A percentile compares a stretch with the other conserved stretches of the same genome.
Conservation (phyloP, 345 rosid genomes). For the Adansonia digitata region DNA sequence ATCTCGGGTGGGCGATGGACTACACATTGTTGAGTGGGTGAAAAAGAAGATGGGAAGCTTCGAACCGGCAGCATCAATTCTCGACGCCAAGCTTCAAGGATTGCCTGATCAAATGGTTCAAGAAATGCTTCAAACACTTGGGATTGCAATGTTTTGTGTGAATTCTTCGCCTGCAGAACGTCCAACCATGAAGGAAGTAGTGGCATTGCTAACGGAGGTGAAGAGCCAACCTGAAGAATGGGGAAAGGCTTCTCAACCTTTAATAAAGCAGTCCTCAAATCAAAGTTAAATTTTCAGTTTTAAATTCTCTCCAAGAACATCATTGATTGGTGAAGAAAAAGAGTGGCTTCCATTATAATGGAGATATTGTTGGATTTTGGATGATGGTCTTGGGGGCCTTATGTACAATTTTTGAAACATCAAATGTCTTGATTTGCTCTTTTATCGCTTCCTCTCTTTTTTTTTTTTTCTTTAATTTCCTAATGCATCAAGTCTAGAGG, state of each 20-base stretch:
- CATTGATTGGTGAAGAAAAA: slow-evolving; percentile 5
- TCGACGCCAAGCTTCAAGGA: slow-evolving; percentile 76
- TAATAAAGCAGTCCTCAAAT: slow-evolving; percentile 71
- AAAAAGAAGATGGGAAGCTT: slow-evolving; percentile 96
- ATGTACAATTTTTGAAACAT: slow-evolving; percentile 58
- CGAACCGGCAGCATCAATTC: slow-evolving; percentile 68
- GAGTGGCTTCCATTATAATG: too few relatives aligned
- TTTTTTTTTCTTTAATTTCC: not conserved
- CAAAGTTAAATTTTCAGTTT: slow-evolving; percentile 29
- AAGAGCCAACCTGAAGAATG: slow-evolving; percentile 86
- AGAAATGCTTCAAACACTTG: slow-evolving; percentile 91
- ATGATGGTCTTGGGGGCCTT: slow-evolving; percentile 21
- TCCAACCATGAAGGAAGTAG: slow-evolving; percentile 96
- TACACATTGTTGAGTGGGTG: slow-evolving; percentile 96
- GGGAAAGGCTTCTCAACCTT: slow-evolving; percentile 88
- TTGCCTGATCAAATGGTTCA: slow-evolving; percentile 87
- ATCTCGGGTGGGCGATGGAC: slow-evolving; percentile 61
- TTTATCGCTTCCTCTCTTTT: not conserved
- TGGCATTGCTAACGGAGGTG: slow-evolving; percentile 82
- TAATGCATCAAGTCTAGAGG: too few relatives aligned
- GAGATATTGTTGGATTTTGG: slow-evolving; percentile 12
- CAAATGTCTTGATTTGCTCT: slow-evolving; percentile 27
- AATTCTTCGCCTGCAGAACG: slow-evolving; percentile 79
- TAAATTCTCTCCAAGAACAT: slow-evolving; percentile 12
- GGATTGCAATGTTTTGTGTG: slow-evolving; percentile 95